Evolutionary conservation across 1,139 yeast species (phyloP), one percentile per base, ranked within the genome.

Genomic region (Spathaspora jeffriesii): DNA sequence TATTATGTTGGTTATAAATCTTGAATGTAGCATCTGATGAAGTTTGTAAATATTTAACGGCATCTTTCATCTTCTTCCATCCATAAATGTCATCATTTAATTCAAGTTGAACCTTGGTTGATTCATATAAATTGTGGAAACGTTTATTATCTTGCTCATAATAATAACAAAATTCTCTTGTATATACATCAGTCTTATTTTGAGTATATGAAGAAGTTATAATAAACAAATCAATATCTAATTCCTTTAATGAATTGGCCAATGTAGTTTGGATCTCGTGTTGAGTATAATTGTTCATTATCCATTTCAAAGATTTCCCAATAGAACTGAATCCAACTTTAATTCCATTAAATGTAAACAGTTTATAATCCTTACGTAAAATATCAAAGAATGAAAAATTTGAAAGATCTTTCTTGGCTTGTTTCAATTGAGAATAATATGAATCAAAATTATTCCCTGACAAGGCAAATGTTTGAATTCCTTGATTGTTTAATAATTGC

Each of bases 311-410:
- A 0, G 91, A 74, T 60, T 81, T 84, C 2, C 87, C 88, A 17
- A 86, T 70, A 0, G 97, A 86, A 46, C 93, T 80, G 57, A 91
- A 85, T 0, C 97, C 98, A 28, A 89, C 67, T 11, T 64, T 63
- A 1, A 56, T 34, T 2, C 38, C 14, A 17, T 18, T 34, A 50
- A 80, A 79, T 4, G 65, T 68, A 70, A 87, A 91, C 57, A 83
- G 85, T 60, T 92, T 92, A 65, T 88, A 92, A 62, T 92, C 99
- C 63, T 90, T 91, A 41, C 85, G 71, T 42, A 92, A 70, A 14
- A 92, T 64, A 46, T 89, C 96, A 5, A 61, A 59, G 11, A 82
- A 67, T 1, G 79, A 59, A 44, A 91, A 71, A 0, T 89, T 90
- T 2, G 64, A 61, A 43, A 90, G 70, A 58, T 89, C 84, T 50